Evolutionary conservation across 306 rosid species (phyloP), one percentile per base, ranked within the genome.

Genomic region (Lathyrus oleraceus): DNA sequence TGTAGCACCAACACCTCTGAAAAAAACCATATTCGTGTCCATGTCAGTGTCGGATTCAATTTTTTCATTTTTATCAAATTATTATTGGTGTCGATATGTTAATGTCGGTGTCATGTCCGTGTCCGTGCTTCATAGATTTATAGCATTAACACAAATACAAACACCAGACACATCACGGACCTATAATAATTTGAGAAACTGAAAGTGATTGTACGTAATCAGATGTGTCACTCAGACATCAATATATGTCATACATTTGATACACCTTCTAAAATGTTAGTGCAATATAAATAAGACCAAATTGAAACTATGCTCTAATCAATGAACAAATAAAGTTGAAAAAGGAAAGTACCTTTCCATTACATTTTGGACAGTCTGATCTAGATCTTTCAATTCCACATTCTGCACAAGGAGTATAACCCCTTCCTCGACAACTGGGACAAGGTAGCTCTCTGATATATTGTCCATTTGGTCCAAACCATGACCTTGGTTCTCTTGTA

Each of bases 361-460:
- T 49, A 72, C 98, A 93, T 72, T 81, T 72, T 48, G 93, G 87
- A 75, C 96, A 93, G 61, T 86, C 96, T 53, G 89, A 84, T 58
- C 93, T 87, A 27, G 93, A 86, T 85, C 98, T 86, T 83, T 90
- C 98, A 32, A 93, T 90, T 39, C 97, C 96, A 20, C 98, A 93
- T 58, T 85, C 90, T 12, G 91, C 76, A 76, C 98, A 93, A n/a
- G 96, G 93, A 42, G 96, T 81, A 74, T 93, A 93, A 14, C 98
- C 98, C 79, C 98, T 85, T 10, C 94, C 98, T 67, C 98, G 85
- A 78, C 97, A 93, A 86, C 91, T 90, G 6, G 97, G 97, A 78
- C 98, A 93, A 17, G 98, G 98, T 27, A 93, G 78, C 83, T 93
- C 98, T 72, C 80, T 88, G 53, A 93, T 93, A 75, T 93, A 93